Evolutionary conservation across 2,329 filamentous ascomycete genomes (phyloP), one percentile per base, ranked within the genome.

Genomic region (Cladosporium austrohemisphaericum): DNA sequence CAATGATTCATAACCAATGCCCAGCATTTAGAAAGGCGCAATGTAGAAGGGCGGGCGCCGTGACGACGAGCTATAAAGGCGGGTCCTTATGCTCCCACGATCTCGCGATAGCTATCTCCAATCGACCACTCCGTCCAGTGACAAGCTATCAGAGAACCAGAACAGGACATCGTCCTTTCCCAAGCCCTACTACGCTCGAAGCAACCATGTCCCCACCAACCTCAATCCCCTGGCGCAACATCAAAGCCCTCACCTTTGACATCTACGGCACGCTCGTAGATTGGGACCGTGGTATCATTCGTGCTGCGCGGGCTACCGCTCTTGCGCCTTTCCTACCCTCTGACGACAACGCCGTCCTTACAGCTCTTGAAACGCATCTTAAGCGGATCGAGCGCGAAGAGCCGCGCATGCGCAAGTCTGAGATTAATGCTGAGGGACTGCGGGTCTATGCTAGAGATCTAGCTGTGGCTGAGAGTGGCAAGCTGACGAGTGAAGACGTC

Each of bases 251-350:
- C 41, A 83, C 81, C 59, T 89, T 91, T 68, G 86, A 92, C 68
- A 82, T 86, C 71, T 91, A 87, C 65, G 86, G 86, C 65, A 92
- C 87, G 0, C 76, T 91, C 4, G 80, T 91, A 52, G 85, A 91
- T 72, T 89, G 85, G 85, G 84, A 89, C 64, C 63, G 70, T 10
- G 85, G 85, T 50, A 76, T 88, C 49, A 65, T 76, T 41, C 56
- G 66, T 2, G 73, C 77, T 2, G 73, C 89, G 1, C 62, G 74
- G 3, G 60, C 65, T 20, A 58, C 66, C 14, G 73, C 78, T 0
- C 60, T 79, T 8, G 67, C 79, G 28, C 62, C 73, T 19, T 68
- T 62, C 11, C 67, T 77, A 0, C 67, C 71, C 0, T 63, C 68
- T 20, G 62, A 69, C 23, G 68, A 74, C 22, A 69, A 73, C 38